phyloP scores from a whole-genome alignment of 2,329 filamentous ascomycete species.

The Pestalotiopsis sp. region DNA sequence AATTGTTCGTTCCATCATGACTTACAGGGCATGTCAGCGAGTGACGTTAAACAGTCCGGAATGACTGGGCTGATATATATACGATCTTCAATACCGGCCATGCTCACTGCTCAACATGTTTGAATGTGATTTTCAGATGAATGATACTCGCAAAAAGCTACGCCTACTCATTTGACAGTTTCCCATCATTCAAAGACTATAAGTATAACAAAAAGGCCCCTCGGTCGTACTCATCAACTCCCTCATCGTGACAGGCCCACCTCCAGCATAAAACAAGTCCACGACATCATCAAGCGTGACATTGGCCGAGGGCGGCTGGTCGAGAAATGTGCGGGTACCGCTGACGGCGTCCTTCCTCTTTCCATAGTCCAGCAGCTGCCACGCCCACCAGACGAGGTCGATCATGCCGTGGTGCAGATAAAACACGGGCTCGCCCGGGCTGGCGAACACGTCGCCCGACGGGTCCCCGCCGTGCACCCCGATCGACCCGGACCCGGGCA shows the following conservation, averaged over 20 bases:
- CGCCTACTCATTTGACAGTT: too few relatives aligned
- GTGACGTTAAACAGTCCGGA: too few relatives aligned
- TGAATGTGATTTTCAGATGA: too few relatives aligned
- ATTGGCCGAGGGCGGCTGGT: conserved; percentile 23
- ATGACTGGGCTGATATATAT: too few relatives aligned
- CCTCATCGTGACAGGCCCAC: conserved; percentile 22
- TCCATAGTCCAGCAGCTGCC: conserved; percentile 21
- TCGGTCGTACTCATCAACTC: conserved; percentile 29
- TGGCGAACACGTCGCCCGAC: conserved; percentile 2
- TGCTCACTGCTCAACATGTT: too few relatives aligned
- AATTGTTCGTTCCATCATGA: too few relatives aligned
- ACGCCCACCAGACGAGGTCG: conserved; percentile 22
- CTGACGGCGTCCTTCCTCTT: conserved; percentile 16
- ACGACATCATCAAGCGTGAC: conserved; percentile 25
- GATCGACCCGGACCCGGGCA: conserved; percentile 25
- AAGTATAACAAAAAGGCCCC: conserved; percentile 25
- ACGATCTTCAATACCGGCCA: too few relatives aligned
- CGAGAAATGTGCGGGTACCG: conserved; percentile 28
- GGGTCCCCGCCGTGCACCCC: conserved; percentile 32
- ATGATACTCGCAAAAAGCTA: too few relatives aligned
- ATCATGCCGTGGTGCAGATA: conserved; percentile 24
- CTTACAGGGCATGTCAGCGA: too few relatives aligned
- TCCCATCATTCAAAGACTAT: background rate
- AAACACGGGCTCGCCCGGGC: conserved; percentile 14
- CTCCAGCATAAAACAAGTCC: conserved; percentile 25